phyloP scores from a whole-genome alignment of 2,329 filamentous ascomycete genomes.

The Beauveria asiatica region DNA sequence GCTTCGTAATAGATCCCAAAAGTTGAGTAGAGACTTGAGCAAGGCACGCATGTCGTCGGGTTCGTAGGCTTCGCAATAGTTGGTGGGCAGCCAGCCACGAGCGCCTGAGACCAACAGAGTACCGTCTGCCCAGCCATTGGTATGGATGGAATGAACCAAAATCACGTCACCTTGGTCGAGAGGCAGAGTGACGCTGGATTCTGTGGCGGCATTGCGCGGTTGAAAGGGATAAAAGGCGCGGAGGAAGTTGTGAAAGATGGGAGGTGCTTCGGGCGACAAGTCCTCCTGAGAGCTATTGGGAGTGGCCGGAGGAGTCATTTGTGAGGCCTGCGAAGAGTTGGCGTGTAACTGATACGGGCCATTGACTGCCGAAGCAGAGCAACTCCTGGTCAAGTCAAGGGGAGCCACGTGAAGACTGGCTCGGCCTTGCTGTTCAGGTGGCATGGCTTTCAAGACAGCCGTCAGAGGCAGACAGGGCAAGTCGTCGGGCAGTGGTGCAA shows the following conservation, averaged over 20 bases:
- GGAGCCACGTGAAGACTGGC: conserved; percentile 55
- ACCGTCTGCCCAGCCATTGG: conserved; percentile 97
- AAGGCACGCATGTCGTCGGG: conserved; percentile 78
- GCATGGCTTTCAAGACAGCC: conserved; percentile 5
- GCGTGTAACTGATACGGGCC: conserved; percentile 22
- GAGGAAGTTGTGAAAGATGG: conserved; percentile 87
- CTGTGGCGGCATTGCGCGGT: conserved; percentile 65
- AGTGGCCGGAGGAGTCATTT: conserved; percentile 71
- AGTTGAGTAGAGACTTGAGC: conserved; percentile 76
- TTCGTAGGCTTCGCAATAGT: conserved; percentile 95
- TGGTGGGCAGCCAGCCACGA: conserved; percentile 92
- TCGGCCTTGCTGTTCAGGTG: conserved; percentile 35
- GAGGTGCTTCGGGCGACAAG: conserved; percentile 39
- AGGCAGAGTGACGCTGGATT: conserved; percentile 79
- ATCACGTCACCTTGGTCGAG: conserved; percentile 88
- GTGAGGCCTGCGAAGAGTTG: conserved; percentile 38
- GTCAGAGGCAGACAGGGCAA: background rate
- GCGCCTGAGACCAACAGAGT: conserved; percentile 79
- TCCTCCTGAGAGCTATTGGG: conserved; percentile 61
- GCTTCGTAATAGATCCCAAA: conserved; percentile 83
- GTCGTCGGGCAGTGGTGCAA: conserved; percentile 10
- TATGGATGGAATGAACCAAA: conserved; percentile 91
- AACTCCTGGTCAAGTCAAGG: conserved; percentile 42
- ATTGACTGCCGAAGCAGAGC: conserved; percentile 20
- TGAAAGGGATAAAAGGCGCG: conserved; percentile 91